A percentile compares a stretch with the other conserved stretches of the same genome.
phyloP scores from a whole-genome alignment of 148 eudicot species.

The Dianthus caryophyllus region DNA sequence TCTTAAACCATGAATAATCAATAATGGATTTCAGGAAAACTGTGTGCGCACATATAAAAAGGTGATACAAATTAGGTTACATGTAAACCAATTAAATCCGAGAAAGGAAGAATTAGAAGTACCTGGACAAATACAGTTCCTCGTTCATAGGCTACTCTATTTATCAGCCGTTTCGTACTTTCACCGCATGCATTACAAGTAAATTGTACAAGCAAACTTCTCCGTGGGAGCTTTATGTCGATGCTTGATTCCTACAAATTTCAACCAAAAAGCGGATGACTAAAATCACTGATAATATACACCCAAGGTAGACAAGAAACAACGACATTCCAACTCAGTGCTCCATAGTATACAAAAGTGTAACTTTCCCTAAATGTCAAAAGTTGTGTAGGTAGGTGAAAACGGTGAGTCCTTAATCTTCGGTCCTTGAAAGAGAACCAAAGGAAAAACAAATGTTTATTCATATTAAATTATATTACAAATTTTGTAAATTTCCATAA shows the following conservation, averaged over 20 bases:
- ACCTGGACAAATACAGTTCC: slow-evolving; percentile 98
- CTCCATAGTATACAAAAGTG: not conserved
- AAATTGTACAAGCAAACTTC: slow-evolving; percentile 78
- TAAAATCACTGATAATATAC: not conserved
- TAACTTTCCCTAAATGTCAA: no score
- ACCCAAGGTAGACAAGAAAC: not conserved
- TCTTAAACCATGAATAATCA: not conserved
- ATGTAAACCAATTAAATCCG: not conserved
- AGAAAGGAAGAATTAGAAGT: slow-evolving; percentile 9
- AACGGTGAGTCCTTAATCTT: not conserved
- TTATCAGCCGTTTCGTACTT: slow-evolving; percentile 66
- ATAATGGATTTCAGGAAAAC: no score
- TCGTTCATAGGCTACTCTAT: slow-evolving; percentile 82
- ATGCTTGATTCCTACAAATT: slow-evolving; percentile 53
- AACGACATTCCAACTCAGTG: not conserved
- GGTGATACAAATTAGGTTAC: not conserved
- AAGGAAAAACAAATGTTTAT: no score
- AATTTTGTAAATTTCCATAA: not conserved
- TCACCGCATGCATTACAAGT: slow-evolving; percentile 85
- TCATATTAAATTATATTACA: not conserved
- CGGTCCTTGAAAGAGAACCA: not conserved
- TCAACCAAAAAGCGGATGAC: not conserved
- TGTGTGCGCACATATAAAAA: not conserved
- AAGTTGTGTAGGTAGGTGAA: no score
- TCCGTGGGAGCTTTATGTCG: slow-evolving; percentile 73